Conservation (phyloP, 2,329 filamentous ascomycete species). For the Chaetothyriales sp. region DNA sequence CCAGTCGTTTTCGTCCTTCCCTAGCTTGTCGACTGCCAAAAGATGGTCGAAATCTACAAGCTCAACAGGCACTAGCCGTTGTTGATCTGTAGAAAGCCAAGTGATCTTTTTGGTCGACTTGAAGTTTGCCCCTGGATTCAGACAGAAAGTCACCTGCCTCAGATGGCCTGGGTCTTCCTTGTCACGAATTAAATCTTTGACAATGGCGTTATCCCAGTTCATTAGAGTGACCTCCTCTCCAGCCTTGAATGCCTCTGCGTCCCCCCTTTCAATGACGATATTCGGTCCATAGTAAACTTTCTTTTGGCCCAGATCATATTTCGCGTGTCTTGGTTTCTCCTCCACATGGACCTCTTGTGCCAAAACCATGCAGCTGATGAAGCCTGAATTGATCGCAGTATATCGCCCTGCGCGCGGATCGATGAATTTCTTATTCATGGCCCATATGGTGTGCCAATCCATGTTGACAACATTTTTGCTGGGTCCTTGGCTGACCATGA, state of each 20-base stretch:
- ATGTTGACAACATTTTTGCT: conserved; percentile 35
- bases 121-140: conserved; percentile 72
- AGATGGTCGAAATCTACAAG: conserved; percentile 91
- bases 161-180: conserved; percentile 34
- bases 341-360: conserved; percentile 34
- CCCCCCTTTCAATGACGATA: conserved; percentile 21
- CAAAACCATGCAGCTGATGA: conserved; percentile 26
- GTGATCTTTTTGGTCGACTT: conserved; percentile 80
- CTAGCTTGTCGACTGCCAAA: conserved; percentile 85
- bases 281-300: conserved; percentile 20
- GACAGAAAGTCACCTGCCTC: conserved; percentile 53
- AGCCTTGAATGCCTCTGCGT: conserved; percentile 19
- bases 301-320: conserved; percentile 22
- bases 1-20: conserved; percentile 54
- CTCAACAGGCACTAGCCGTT: conserved; percentile 56
- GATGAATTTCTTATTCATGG: conserved; percentile 63
- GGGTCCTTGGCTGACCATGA: conserved; percentile 28
- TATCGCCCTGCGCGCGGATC: conserved; percentile 39
- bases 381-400: conserved; percentile 19
- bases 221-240: conserved; percentile 24
- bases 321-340: conserved; percentile 21
- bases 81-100: conserved; percentile 62
- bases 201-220: conserved; percentile 21
- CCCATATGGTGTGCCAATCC: conserved; percentile 36
- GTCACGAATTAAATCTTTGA: conserved; percentile 11